These are phyloP conservation scores for Fonsecaea pedrosoi DNA, from an alignment of 2,329 filamentous ascomycete genomes.

Conservation along the genomic window DNA sequence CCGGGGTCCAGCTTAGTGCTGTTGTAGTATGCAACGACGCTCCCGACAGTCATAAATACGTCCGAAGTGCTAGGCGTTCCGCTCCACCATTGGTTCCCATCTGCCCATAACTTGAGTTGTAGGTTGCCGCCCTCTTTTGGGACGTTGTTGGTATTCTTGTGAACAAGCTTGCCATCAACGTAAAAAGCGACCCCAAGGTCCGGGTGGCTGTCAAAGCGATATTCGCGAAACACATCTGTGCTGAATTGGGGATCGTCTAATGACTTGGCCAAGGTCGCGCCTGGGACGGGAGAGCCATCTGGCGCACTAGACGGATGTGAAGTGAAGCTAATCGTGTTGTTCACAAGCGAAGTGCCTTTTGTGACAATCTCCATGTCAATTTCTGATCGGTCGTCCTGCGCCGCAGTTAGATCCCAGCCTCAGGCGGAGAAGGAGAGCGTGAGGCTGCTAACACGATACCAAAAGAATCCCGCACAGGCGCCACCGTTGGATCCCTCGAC, in stretches of 20 bases:
- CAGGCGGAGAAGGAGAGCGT: too few relatives aligned
- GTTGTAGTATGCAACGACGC: constrained; percentile 42
- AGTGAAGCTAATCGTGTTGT: constrained; percentile 43
- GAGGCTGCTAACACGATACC: constrained; percentile 42
- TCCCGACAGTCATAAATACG: constrained; percentile 39
- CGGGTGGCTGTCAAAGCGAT: constrained; percentile 43
- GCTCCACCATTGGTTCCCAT: constrained; percentile 42
- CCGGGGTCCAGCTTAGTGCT: constrained; percentile 32
- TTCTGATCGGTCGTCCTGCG: constrained; percentile 42
- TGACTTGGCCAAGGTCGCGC: constrained; percentile 40
- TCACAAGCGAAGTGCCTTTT: constrained; percentile 38
- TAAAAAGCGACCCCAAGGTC: constrained; percentile 39
- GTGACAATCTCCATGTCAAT: constrained; percentile 44
- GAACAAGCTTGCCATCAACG: constrained; percentile 39
- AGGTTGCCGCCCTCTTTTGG: constrained; percentile 39
- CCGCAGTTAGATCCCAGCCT: not conserved
- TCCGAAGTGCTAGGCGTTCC: constrained; percentile 42
- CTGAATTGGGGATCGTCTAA: constrained; percentile 28
- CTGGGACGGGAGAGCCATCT: constrained; percentile 35
- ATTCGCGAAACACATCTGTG: constrained; percentile 35
- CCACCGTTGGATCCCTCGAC: constrained; percentile 41
- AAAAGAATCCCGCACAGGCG: constrained; percentile 43
- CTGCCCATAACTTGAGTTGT: constrained; percentile 44
- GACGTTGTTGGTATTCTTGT: constrained; percentile 34
- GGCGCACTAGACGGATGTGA: constrained; percentile 41